Percentiles rank a stretch among this genome's conserved stretches.
Evolutionary conservation across 2,329 filamentous ascomycete genomes (phyloP).

Genomic region (Malbranchea zuffiana): DNA sequence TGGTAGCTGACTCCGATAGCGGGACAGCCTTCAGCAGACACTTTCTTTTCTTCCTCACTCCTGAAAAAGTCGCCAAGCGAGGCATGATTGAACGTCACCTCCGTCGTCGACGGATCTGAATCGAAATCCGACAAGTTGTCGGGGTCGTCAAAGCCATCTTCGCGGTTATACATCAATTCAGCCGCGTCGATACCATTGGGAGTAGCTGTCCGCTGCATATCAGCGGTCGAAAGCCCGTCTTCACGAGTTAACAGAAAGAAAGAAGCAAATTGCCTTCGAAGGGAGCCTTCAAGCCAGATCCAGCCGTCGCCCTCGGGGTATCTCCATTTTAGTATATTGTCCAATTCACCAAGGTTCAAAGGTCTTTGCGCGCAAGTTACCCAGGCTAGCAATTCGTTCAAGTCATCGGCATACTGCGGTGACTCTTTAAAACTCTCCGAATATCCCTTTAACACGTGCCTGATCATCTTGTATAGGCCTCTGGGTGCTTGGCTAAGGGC

Average conservation of each 20-base stretch:
- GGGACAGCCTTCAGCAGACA: constrained; percentile 10
- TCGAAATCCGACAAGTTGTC: constrained; percentile 15
- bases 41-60: constrained; percentile 12
- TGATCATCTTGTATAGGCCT: constrained; percentile 34
- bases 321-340: constrained; percentile 35
- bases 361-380: constrained; percentile 36
- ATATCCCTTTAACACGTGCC: constrained; percentile 33
- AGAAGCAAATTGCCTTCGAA: constrained; percentile 38
- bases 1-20: constrained; percentile 16
- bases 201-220: constrained; percentile 13
- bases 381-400: constrained; percentile 42
- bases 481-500: constrained; percentile 38
- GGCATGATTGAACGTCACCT: constrained; percentile 18
- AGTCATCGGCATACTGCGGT: constrained; percentile 25
- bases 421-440: constrained; percentile 21
- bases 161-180: constrained; percentile 11
- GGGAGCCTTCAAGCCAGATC: constrained; percentile 30
- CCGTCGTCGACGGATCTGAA: constrained; percentile 16
- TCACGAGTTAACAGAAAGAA: constrained; percentile 40
- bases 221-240: constrained; percentile 25
- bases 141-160: constrained; percentile 8
- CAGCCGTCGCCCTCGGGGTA: constrained; percentile 30
- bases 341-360: constrained; percentile 36
- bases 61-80: constrained; percentile 20
- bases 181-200: constrained; percentile 8